phyloP scores from a whole-genome alignment of 2,329 filamentous ascomycete genomes.

The Trichoderma pleuroti region DNA sequence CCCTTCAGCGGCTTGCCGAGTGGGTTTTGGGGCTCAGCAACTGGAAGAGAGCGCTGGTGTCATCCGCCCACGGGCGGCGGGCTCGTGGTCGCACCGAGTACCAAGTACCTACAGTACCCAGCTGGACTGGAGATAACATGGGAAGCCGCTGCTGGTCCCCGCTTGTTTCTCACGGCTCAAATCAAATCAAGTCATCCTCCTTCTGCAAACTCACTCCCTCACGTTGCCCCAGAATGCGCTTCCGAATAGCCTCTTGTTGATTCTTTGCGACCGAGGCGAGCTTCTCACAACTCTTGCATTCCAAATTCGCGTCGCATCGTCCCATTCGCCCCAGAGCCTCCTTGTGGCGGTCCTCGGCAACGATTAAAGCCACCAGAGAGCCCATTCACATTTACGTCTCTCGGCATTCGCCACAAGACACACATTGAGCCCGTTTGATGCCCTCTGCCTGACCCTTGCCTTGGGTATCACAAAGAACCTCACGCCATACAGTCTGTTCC shows the following conservation, averaged over 20 bases:
- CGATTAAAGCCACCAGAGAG: neutral
- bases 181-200: neutral
- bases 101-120: neutral
- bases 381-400: neutral
- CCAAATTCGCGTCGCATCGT: neutral
- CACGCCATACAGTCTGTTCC: neutral
- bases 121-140: too few relatives aligned
- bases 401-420: neutral
- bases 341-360: neutral
- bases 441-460: neutral
- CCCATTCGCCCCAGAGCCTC: neutral
- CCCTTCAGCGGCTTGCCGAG: neutral
- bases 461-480: neutral
- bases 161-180: neutral
- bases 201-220: neutral
- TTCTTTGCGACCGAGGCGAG: neutral
- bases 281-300: neutral
- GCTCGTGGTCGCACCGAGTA: neutral
- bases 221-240: neutral
- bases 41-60: neutral
- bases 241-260: neutral
- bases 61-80: neutral
- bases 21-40: constrained; percentile 16
- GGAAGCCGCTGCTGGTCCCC: too few relatives aligned
- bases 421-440: neutral